Conservation (phyloP, 345 rosid genomes). For the Clausena lansium region DNA sequence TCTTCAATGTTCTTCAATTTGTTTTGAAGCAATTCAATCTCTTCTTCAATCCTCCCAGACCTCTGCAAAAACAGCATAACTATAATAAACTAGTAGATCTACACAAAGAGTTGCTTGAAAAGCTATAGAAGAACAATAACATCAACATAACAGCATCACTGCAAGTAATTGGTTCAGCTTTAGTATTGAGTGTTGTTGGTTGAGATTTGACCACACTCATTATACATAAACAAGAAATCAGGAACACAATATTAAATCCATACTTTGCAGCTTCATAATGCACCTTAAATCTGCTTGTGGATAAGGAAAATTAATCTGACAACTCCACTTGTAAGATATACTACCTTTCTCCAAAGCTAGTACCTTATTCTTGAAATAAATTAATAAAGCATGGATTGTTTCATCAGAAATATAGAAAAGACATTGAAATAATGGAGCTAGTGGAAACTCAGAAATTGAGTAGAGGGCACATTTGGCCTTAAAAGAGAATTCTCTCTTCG, state of each 20-base stretch:
- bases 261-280: not conserved
- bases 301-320: not conserved
- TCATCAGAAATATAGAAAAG: not conserved
- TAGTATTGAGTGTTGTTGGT: no score
- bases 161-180: not conserved
- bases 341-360: not conserved
- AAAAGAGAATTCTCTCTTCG: not conserved
- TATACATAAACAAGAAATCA: not conserved
- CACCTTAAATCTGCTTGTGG: not conserved
- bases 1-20: constrained; percentile 65
- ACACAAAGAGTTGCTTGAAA: not conserved
- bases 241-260: not conserved
- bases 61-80: constrained; percentile 39
- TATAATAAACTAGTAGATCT: not conserved
- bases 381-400: not conserved
- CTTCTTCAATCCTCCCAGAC: constrained; percentile 78
- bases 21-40: constrained; percentile 66
- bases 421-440: not conserved
- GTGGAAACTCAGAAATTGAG: not conserved
- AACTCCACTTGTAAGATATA: not conserved
- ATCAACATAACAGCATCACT: not conserved
- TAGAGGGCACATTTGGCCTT: not conserved
- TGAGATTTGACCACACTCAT: not conserved
- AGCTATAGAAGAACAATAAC: not conserved
- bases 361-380: not conserved